Percentiles rank a stretch among this genome's conserved stretches.
These are phyloP conservation scores for Aureoboletus auriporus DNA, from an alignment of 768 basidiomycete species.

Conservation along the genomic window DNA sequence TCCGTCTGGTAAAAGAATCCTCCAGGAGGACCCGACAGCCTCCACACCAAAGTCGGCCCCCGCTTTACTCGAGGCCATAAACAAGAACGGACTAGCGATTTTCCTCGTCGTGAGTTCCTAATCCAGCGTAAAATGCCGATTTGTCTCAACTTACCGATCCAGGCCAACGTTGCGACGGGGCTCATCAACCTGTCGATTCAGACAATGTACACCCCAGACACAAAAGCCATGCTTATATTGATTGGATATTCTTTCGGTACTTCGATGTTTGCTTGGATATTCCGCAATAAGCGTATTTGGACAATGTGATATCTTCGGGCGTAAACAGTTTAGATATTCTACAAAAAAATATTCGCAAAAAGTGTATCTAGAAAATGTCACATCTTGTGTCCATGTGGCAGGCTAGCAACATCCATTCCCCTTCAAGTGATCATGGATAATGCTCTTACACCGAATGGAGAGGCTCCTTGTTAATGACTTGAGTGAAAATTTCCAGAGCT, in stretches of 20 bases:
- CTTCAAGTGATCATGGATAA: too few relatives aligned
- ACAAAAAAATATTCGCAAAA: too few relatives aligned
- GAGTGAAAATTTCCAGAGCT: neutral
- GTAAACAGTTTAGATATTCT: too few relatives aligned
- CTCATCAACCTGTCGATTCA: constrained; percentile 71
- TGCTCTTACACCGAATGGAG: neutral
- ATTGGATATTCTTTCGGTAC: constrained; percentile 54
- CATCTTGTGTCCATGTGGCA: too few relatives aligned
- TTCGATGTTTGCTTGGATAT: constrained; percentile 61
- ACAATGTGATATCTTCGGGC: constrained; percentile 7
- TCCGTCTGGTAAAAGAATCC: constrained; percentile 21
- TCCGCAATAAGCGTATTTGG: constrained; percentile 35
- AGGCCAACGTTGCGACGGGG: constrained; percentile 91
- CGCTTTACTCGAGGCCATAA: constrained; percentile 72
- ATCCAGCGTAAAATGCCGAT: neutral
- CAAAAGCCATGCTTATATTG: constrained; percentile 59
- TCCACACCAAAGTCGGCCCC: constrained; percentile 32
- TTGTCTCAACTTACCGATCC: neutral
- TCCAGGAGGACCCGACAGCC: constrained; percentile 21
- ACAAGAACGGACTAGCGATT: constrained; percentile 70
- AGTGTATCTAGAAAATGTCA: too few relatives aligned
- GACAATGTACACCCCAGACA: constrained; percentile 74
- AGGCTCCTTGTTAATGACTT: neutral
- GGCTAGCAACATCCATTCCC: too few relatives aligned
- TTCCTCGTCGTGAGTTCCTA: constrained; percentile 71